A percentile compares a stretch with the other conserved stretches of the same genome.
phyloP scores from a whole-genome alignment of 106 monocot genomes.

The Phalaenopsis equestris region DNA sequence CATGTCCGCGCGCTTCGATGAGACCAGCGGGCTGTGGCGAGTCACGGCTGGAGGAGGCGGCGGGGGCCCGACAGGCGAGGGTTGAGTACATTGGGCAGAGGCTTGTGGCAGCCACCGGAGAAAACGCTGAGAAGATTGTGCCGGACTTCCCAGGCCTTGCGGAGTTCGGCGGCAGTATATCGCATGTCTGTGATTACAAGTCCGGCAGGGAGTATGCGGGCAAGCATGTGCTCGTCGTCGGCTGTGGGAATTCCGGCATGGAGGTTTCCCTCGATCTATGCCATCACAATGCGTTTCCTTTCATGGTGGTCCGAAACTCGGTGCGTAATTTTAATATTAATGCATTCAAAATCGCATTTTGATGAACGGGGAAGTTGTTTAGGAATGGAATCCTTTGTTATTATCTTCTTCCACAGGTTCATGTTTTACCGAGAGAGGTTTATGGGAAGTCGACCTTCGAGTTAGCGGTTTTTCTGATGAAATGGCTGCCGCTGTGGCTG shows the following conservation, averaged over 20 bases:
- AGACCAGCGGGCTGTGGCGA: conserved; percentile 33
- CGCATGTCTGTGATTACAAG: conserved; percentile 41
- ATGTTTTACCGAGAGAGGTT: conserved; percentile 30
- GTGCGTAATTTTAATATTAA: conserved; percentile 16
- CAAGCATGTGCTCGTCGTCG: conserved; percentile 53
- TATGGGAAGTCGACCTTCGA: conserved; percentile 21
- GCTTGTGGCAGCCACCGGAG: conserved; percentile 57
- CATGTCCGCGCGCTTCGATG: conserved; percentile 21
- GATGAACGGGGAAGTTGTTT: too few species aligned
- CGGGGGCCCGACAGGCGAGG: conserved; percentile 14
- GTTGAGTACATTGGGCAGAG: conserved; percentile 48
- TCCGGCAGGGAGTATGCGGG: conserved; percentile 31
- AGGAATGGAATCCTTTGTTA: neutral
- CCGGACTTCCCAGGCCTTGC: conserved; percentile 31
- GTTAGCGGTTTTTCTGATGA: conserved; percentile 21
- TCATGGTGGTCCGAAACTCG: conserved; percentile 53
- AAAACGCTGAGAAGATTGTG: conserved; percentile 48
- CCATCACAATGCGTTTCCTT: conserved; percentile 35
- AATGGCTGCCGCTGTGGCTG: conserved; percentile 23
- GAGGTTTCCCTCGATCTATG: conserved; percentile 64
- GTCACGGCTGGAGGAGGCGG: conserved; percentile 10
- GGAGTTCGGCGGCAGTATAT: conserved; percentile 22
- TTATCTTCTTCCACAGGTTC: conserved; percentile 14
- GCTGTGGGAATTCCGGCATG: conserved; percentile 67
- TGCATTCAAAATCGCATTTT: neutral